A percentile compares a stretch with the other conserved stretches of the same genome.
Evolutionary conservation across 2,329 filamentous ascomycete species (phyloP).

Genomic region (Ceratocystis lukuohia): DNA sequence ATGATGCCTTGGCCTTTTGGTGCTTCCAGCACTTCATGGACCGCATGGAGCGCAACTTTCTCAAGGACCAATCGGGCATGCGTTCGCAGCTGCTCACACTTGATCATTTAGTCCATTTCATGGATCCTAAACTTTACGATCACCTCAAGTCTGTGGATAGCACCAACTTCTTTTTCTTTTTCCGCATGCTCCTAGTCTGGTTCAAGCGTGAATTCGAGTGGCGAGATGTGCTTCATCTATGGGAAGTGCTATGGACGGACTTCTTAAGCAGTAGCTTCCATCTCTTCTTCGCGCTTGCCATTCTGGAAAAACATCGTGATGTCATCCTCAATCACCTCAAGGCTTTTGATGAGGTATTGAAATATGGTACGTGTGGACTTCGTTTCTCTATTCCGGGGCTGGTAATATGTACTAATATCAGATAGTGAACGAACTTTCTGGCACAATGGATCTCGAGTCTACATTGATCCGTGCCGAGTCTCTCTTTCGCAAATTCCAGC

Average conservation of each 20-base stretch:
- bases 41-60: slow-evolving; percentile 92
- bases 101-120: slow-evolving; percentile 88
- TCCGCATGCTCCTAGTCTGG: slow-evolving; percentile 97
- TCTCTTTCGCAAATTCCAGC: slow-evolving; percentile 76
- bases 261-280: slow-evolving; percentile 82
- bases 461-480: slow-evolving; percentile 79
- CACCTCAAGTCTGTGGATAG: slow-evolving; percentile 83
- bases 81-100: slow-evolving; percentile 77
- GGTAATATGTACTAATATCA: slow-evolving; percentile 9
- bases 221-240: slow-evolving; percentile 71
- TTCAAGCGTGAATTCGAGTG: slow-evolving; percentile 96
- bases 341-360: slow-evolving; percentile 93
- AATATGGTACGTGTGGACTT: slow-evolving; percentile 56
- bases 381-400: no score
- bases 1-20: slow-evolving; percentile 96
- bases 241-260: slow-evolving; percentile 93
- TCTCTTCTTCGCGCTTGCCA: slow-evolving; percentile 83
- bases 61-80: slow-evolving; percentile 95
- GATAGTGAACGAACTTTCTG: slow-evolving; percentile 83
- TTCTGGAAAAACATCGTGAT: slow-evolving; percentile 88
- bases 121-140: slow-evolving; percentile 87
- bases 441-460: slow-evolving; percentile 77
- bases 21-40: slow-evolving; percentile 93
- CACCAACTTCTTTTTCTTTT: slow-evolving; percentile 99
- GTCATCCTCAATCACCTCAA: slow-evolving; percentile 90